Percentiles rank a stretch among this genome's conserved stretches.
phyloP scores from a whole-genome alignment of 768 basidiomycete species.

The Termitomyces sp. region DNA sequence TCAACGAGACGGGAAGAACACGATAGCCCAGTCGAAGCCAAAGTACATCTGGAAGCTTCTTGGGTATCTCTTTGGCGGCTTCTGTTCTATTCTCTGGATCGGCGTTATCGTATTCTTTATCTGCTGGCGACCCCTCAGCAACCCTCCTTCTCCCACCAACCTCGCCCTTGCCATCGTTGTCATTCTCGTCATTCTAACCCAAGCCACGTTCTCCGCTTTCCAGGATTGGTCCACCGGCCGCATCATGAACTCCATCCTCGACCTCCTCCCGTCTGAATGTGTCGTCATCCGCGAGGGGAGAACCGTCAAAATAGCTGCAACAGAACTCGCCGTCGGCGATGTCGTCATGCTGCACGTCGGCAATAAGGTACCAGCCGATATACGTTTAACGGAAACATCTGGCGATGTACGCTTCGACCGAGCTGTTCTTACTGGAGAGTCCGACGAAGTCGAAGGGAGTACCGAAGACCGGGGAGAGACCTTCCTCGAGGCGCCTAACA shows the following conservation, averaged over 20 bases:
- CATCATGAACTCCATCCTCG: constrained; percentile 21
- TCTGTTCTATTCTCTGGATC: constrained; percentile 16
- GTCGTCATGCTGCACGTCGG: constrained; percentile 18
- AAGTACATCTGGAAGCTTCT: constrained; percentile 13
- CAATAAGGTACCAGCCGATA: constrained; percentile 33
- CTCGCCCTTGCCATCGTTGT: not conserved
- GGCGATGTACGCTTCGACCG: constrained; percentile 54
- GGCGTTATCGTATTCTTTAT: not conserved
- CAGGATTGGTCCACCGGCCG: constrained; percentile 19
- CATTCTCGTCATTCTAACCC: not conserved
- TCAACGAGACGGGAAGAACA: constrained; percentile 15
- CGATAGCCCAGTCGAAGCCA: constrained; percentile 4
- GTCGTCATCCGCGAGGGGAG: constrained; percentile 17
- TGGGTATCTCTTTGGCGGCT: constrained; percentile 13
- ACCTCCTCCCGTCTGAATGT: constrained; percentile 20
- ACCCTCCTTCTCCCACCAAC: not conserved
- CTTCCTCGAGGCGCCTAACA: constrained; percentile 45
- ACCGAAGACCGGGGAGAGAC: constrained; percentile 49
- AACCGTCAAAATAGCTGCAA: constrained; percentile 15
- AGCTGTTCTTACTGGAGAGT: constrained; percentile 52
- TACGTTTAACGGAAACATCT: constrained; percentile 53
- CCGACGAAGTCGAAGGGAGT: constrained; percentile 43
- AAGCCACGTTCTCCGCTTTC: not conserved
- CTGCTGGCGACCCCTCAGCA: not conserved
- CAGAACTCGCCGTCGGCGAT: constrained; percentile 17